Evolutionary conservation across 2,329 filamentous ascomycete genomes (phyloP).

Genomic region (Fusarium sp.): DNA sequence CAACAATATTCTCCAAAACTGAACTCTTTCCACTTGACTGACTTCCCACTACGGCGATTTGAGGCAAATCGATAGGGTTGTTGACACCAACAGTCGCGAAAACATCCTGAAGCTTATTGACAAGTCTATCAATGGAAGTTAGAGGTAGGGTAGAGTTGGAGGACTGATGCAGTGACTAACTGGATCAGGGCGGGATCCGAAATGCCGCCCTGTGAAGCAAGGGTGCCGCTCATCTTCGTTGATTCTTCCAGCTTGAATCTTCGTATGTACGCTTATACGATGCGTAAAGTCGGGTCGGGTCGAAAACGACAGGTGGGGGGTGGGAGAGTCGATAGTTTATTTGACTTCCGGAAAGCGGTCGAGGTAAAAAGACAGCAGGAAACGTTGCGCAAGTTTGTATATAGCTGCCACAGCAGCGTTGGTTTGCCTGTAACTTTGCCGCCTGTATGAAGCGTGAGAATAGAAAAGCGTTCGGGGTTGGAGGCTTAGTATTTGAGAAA

Average conservation of each 20-base stretch:
- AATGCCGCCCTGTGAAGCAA: slow-evolving; percentile 68
- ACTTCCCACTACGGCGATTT: slow-evolving; percentile 98
- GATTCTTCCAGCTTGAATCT: slow-evolving; percentile 18
- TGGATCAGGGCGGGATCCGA: slow-evolving; percentile 76
- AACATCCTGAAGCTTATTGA: slow-evolving; percentile 99
- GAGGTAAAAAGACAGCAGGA: slow-evolving; percentile 30
- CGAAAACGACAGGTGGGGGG: slow-evolving; percentile 23
- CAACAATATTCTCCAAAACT: slow-evolving; percentile 98
- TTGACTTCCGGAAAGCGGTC: slow-evolving; percentile 40
- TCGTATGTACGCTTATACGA: slow-evolving; percentile 16
- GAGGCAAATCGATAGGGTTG: slow-evolving; percentile 98
- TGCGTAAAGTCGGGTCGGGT: slow-evolving; percentile 23
- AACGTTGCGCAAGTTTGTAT: slow-evolving; percentile 26
- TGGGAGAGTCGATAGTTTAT: slow-evolving; percentile 27
- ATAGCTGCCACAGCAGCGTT: slow-evolving; percentile 3
- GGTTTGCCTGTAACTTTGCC: neutral
- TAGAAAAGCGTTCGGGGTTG: slow-evolving; percentile 15
- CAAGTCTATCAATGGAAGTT: slow-evolving; percentile 68
- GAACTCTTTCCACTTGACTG: slow-evolving; percentile 99
- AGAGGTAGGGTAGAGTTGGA: slow-evolving; percentile 35
- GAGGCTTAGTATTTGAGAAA: slow-evolving; percentile 38
- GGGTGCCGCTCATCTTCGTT: slow-evolving; percentile 52
- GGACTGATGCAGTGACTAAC: slow-evolving; percentile 54
- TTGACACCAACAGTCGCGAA: slow-evolving; percentile 98
- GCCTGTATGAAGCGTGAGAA: slow-evolving; percentile 2